A percentile compares a stretch with the other conserved stretches of the same genome.
Conservation (phyloP, 2,329 filamentous ascomycete genomes). For the Pseudocercospora pini-densiflorae region DNA sequence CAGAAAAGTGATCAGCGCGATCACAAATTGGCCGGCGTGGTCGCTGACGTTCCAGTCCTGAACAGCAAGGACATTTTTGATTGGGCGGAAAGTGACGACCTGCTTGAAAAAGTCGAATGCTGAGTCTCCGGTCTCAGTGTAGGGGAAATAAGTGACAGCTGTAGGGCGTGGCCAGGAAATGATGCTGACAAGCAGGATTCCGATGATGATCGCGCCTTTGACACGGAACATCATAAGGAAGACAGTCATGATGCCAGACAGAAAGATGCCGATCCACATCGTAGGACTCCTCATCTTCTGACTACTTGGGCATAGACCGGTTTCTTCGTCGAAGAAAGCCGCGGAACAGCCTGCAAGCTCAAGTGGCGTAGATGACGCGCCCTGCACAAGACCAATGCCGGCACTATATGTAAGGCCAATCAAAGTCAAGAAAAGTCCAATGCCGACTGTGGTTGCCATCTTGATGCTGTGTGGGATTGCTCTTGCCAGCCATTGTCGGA, state of each 20-base stretch:
- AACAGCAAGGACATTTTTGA: slow-evolving; percentile 69
- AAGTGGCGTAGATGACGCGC: slow-evolving; percentile 69
- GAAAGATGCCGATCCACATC: slow-evolving; percentile 90
- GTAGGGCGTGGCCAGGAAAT: slow-evolving; percentile 86
- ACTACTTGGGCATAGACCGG: slow-evolving; percentile 64
- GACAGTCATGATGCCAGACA: slow-evolving; percentile 78
- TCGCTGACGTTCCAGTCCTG: slow-evolving; percentile 74
- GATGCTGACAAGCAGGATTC: slow-evolving; percentile 81
- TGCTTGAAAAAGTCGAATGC: slow-evolving; percentile 86
- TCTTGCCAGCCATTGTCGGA: slow-evolving; percentile 86
- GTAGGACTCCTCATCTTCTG: slow-evolving; percentile 81
- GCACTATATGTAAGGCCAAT: slow-evolving; percentile 80
- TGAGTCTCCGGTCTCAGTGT: slow-evolving; percentile 69
- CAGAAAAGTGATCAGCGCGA: slow-evolving; percentile 85
- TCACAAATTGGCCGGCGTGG: slow-evolving; percentile 75
- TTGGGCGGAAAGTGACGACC: slow-evolving; percentile 82
- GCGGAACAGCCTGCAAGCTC: slow-evolving; percentile 75
- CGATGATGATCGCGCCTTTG: slow-evolving; percentile 83
- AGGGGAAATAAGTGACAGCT: slow-evolving; percentile 78
- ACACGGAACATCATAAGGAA: slow-evolving; percentile 83
- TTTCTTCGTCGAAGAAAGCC: slow-evolving; percentile 48
- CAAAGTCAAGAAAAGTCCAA: slow-evolving; percentile 79
- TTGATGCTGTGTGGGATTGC: slow-evolving; percentile 85
- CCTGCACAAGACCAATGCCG: slow-evolving; percentile 79
- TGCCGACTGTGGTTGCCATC: slow-evolving; percentile 82